Percentiles rank a stretch among this genome's conserved stretches.
Conservation (phyloP, 805 yeast genomes). For the Nakazawaea pomicola region DNA sequence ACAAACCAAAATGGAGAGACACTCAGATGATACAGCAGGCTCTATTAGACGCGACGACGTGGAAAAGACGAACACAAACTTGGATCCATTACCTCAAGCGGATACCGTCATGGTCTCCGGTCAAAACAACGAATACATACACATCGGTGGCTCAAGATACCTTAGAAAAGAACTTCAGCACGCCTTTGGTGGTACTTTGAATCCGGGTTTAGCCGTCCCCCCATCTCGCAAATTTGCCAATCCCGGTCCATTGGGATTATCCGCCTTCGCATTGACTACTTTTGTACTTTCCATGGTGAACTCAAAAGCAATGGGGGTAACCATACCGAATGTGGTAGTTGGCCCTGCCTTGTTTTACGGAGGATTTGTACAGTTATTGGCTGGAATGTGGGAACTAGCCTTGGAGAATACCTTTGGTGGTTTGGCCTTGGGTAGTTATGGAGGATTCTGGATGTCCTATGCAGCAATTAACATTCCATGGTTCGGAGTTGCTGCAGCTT, state of each 20-base stretch:
- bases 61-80: not conserved
- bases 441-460: slow-evolving; percentile 76
- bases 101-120: slow-evolving; percentile 18
- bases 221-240: slow-evolving; percentile 60
- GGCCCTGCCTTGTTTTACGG: slow-evolving; percentile 69
- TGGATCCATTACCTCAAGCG: not conserved
- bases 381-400: slow-evolving; percentile 75
- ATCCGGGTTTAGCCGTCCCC: slow-evolving; percentile 60
- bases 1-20: too few species aligned
- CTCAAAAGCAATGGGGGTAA: slow-evolving; percentile 63
- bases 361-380: slow-evolving; percentile 64
- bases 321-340: slow-evolving; percentile 54
- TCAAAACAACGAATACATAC: slow-evolving; percentile 57
- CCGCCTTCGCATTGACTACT: slow-evolving; percentile 66
- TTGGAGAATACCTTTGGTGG: slow-evolving; percentile 75
- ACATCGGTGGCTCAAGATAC: slow-evolving; percentile 68
- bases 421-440: slow-evolving; percentile 53
- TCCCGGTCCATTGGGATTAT: slow-evolving; percentile 72
- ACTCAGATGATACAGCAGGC: not conserved
- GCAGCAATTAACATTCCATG: slow-evolving; percentile 58
- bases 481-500: slow-evolving; percentile 49
- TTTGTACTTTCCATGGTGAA: slow-evolving; percentile 62
- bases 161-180: slow-evolving; percentile 48
- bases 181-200: slow-evolving; percentile 82
- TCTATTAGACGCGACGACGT: not conserved